Evolutionary conservation across 768 basidiomycete genomes (phyloP), one percentile per base, ranked within the genome.

Genomic region (Mycena capillaripes): DNA sequence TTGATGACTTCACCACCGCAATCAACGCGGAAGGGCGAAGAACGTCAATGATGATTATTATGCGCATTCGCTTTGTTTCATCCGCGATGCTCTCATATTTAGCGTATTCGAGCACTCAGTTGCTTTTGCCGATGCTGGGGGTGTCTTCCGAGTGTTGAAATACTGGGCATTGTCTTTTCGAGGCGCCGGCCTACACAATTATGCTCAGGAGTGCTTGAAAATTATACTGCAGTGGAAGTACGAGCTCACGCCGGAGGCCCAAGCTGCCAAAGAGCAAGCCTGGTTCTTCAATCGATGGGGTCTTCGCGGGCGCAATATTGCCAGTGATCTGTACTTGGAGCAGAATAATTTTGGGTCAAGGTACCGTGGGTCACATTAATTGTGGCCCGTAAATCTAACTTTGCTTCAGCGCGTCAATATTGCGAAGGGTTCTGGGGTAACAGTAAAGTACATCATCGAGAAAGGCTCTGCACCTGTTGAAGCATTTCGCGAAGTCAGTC

Each of bases 101-200:
- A 77, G 34, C 12, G 36, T 36, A 6, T 36, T 36, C 12, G 36
- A 36, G 12, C 75, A 81, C 40, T 78, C 76, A 6, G 77, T 84
- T 50, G 36, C 36, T 12, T 36, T 36, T 36, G 36, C 36, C 12
- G 36, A 36, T 12, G 36, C 36, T 36, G 36, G 76, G 79, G 71
- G 76, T 4, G 64, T 83, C 8, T 57, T 80, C 8, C 69, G 71
- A 3, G 75, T 81, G 2, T 64, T 82, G n/a, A 78, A 80, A 59
- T 77, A 72, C 27, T 80, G 78, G 76, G 75, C 76, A 3, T 74
- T 82, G 29, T 40, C 69, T 23, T 83, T 80, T 56, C 78, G 80
- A 6, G 83, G 82, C 0, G 81, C 78, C 25, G 77, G 79, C 3
- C 78, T 70, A 6, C 78, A 79, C 48, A 84, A 84, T 63, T 83